Evolutionary conservation across 176 grass and related monocot species (phyloP).

Genomic region (Puccinellia tenuiflora): DNA sequence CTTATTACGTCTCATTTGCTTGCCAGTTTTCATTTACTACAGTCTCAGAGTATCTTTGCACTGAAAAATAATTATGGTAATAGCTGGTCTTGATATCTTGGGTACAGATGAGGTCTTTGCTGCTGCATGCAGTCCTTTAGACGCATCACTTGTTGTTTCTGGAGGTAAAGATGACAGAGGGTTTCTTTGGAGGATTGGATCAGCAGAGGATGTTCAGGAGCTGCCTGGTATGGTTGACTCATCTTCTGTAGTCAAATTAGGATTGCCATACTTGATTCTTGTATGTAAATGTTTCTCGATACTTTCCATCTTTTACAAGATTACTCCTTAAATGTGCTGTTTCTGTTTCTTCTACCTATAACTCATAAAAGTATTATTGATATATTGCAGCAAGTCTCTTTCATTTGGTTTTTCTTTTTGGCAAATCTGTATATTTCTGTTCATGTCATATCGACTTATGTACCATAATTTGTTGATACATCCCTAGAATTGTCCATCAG

Average conservation of each 20-base stretch:
- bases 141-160: conserved; percentile 69
- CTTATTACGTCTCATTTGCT: neutral
- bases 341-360: neutral
- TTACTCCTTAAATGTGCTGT: neutral
- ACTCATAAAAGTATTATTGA: neutral
- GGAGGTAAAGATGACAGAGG: conserved; percentile 86
- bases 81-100: conserved; percentile 9
- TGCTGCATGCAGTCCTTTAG: conserved; percentile 62
- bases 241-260: neutral
- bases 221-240: conserved; percentile 31
- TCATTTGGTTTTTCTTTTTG: neutral
- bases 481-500: neutral
- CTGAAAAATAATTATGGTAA: neutral
- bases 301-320: neutral
- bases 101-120: conserved; percentile 66
- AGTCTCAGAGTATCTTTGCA: neutral
- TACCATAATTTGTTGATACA: neutral
- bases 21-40: too few relatives aligned
- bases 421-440: neutral
- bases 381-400: neutral
- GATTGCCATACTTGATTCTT: neutral
- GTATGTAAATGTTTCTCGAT: neutral
- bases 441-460: neutral
- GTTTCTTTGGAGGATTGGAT: conserved; percentile 85
- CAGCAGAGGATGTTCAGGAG: conserved; percentile 47